Evolutionary conservation across 352 stramenopile genomes (phyloP), one percentile per base, ranked within the genome.

Genomic region (Phytophthora tubulina): DNA sequence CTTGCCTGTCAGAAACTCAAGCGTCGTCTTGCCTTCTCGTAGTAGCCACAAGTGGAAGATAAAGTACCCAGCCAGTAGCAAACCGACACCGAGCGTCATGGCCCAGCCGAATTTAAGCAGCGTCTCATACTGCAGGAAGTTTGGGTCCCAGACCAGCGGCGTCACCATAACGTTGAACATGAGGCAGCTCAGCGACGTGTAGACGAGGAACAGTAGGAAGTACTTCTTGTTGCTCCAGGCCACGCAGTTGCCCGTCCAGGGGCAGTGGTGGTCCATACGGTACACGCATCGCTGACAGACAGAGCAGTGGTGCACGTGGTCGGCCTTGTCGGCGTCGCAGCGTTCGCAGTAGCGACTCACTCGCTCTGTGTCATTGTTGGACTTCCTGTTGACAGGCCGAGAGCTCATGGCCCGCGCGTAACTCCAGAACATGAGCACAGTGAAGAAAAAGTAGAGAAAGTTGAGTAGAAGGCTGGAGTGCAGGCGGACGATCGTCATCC

Each of bases 231-330:
- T 96, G 72, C 74, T 83, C 76, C 76, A 91, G 6, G 82, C 89
- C n/a, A 96, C 85, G 73, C 89, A 96, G 65, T 95, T 96, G 70
- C 77, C 86, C 4, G 82, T 94, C 89, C 88, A 96, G 57, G 89
- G 88, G 51, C 88, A 95, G 62, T 95, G 89, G 59, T 96, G 88
- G 62, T 96, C 86, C 86, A 96, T 92, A n/a, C 85, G 79, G 35
- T 89, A 94, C 11, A 96, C 76, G 50, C 89, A 96, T 64, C 73
- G 73, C 17, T 81, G 64, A 60, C 89, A 96, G 14, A 82, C 67
- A 7, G 88, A 95, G 78, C 89, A 96, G 70, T 96, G 89, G 67
- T 96, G 88, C 5, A 92, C 86, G 27, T 70, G 55, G 4, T 67
- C 42, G 1, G 80, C 72, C 71, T 96, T 96, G 39, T 78, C 56